phyloP scores from a whole-genome alignment of 257 asterid genomes.

The Ehretia macrophylla region DNA sequence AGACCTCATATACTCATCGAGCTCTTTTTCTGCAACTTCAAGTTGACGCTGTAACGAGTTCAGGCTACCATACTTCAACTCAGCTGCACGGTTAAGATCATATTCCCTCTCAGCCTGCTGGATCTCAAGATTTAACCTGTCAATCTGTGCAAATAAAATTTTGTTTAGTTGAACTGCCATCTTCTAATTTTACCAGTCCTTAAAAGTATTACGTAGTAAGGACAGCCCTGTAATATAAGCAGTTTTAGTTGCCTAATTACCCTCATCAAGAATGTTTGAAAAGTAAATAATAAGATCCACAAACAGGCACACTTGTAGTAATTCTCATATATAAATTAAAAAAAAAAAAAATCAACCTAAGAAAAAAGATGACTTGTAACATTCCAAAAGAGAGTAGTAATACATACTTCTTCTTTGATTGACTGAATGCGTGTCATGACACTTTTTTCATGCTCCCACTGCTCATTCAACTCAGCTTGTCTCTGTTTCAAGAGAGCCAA shows the following conservation, averaged over 20 bases:
- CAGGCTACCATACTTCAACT: conserved; percentile 81
- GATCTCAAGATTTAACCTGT: conserved; percentile 92
- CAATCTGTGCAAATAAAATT: conserved; percentile 47
- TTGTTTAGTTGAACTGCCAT: background rate
- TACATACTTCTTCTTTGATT: conserved; percentile 81
- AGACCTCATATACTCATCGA: conserved; percentile 72
- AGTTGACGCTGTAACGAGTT: conserved; percentile 91
- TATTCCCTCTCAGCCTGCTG: conserved; percentile 97
- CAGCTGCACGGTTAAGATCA: conserved; percentile 97
- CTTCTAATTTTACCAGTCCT: background rate
- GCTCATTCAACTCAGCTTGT: conserved; percentile 79
- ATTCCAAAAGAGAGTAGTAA: too few relatives aligned
- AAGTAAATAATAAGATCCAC: too few relatives aligned
- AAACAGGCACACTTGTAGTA: too few relatives aligned
- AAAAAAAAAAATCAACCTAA: background rate
- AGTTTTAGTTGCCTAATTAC: background rate
- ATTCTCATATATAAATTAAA: background rate
- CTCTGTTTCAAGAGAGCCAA: conserved; percentile 68
- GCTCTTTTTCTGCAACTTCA: conserved; percentile 66
- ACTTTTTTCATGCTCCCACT: conserved; percentile 88
- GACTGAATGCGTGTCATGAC: conserved; percentile 88
- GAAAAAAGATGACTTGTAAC: background rate
- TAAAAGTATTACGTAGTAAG: background rate
- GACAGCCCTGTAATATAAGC: background rate
- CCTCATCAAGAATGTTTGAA: too few relatives aligned